A percentile compares a stretch with the other conserved stretches of the same genome.
phyloP scores from a whole-genome alignment of 2,329 filamentous ascomycete genomes.

The Fusarium robinianum region DNA sequence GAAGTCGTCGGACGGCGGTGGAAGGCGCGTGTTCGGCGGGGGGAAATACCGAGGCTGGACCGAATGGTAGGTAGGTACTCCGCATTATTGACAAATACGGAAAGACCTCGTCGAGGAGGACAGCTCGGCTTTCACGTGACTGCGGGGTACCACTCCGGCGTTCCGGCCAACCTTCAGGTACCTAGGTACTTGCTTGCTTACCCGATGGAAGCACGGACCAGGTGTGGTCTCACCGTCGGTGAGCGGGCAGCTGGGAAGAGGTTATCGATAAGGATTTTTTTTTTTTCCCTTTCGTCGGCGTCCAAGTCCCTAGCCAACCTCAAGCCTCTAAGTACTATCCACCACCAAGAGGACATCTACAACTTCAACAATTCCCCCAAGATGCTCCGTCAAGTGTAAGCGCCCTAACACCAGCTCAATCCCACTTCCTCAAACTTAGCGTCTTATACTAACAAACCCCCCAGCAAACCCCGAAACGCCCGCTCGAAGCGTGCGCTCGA shows the following conservation, averaged over 20 bases:
- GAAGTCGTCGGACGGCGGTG: conserved; percentile 12
- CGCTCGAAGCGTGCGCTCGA: conserved; percentile 95
- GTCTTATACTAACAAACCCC: not conserved
- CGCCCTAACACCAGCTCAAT: conserved; percentile 16
- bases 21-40: conserved; percentile 30
- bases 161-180: no score
- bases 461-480: conserved; percentile 68
- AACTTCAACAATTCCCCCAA: conserved; percentile 28
- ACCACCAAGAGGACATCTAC: conserved; percentile 14
- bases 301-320: conserved; percentile 18
- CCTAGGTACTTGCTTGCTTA: no score
- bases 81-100: conserved; percentile 11
- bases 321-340: conserved; percentile 15
- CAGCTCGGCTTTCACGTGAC: conserved; percentile 40
- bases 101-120: no score
- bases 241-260: no score
- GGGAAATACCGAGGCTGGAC: conserved; percentile 38
- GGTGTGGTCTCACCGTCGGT: not conserved
- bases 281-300: conserved; percentile 29
- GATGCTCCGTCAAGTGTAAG: conserved; percentile 58
- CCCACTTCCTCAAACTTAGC: no score
- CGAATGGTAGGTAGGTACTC: conserved; percentile 16
- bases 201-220: no score
- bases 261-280: conserved; percentile 45
- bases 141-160: conserved; percentile 36